Evolutionary conservation across 2,329 filamentous ascomycete species (phyloP).

Genomic region (Diaporthe citriasiana): DNA sequence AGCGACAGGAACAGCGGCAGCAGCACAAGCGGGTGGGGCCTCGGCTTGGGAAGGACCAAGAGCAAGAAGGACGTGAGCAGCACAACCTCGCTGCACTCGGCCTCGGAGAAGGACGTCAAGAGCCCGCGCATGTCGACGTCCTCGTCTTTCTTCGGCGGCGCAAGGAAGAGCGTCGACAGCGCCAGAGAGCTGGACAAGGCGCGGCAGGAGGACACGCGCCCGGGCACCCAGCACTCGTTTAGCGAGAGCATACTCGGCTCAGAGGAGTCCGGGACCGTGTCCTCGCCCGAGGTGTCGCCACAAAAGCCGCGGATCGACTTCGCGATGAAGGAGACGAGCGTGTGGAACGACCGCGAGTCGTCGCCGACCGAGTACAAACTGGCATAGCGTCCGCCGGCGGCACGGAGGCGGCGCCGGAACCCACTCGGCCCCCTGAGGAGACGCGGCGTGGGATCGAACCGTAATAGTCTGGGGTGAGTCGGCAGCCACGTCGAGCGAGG

Average conservation of each 20-base stretch:
- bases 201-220: conserved; percentile 42
- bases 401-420: neutral
- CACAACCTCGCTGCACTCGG: conserved; percentile 39
- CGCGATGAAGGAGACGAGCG: conserved; percentile 40
- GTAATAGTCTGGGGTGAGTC: conserved; percentile 1
- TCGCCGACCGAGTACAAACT: conserved; percentile 35
- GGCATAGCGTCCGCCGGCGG: conserved; percentile 28
- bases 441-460: neutral
- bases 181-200: conserved; percentile 12
- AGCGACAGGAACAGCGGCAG: conserved; percentile 38
- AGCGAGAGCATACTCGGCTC: conserved; percentile 44
- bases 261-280: conserved; percentile 33
- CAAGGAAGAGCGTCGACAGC: conserved; percentile 37
- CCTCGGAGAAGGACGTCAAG: conserved; percentile 42
- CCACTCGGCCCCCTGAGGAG: conserved; percentile 9
- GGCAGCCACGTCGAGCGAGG: neutral
- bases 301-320: conserved; percentile 39
- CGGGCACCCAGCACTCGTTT: conserved; percentile 43
- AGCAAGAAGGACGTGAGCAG: conserved; percentile 44
- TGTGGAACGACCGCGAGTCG: conserved; percentile 38
- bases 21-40: conserved; percentile 50
- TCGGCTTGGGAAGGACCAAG: conserved; percentile 50
- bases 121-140: conserved; percentile 46
- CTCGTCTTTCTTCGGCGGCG: conserved; percentile 37
- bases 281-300: conserved; percentile 40